These are phyloP conservation scores for Annulohypoxylon truncatum DNA, from an alignment of 2,329 filamentous ascomycete species.

Conservation along the genomic window DNA sequence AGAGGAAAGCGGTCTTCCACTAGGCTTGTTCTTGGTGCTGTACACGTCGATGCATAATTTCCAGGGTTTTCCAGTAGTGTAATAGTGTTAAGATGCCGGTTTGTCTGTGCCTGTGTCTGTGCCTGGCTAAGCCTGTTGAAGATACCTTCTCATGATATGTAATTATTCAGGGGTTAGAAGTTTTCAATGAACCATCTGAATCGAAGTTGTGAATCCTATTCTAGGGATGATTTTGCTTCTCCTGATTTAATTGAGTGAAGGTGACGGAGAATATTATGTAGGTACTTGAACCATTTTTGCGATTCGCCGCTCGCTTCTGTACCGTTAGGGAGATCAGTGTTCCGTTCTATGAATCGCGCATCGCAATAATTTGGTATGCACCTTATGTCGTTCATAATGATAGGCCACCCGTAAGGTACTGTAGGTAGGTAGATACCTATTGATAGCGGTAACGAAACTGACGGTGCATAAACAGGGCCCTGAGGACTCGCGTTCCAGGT, in stretches of 20 bases:
- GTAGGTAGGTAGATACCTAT: too few species aligned
- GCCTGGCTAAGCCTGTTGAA: constrained; percentile 20
- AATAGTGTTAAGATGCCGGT: constrained; percentile 14
- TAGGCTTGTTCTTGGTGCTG: constrained; percentile 13
- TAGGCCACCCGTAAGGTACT: constrained; percentile 8
- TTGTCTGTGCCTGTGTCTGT: neutral
- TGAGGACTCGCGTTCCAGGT: neutral
- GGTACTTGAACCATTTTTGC: constrained; percentile 22
- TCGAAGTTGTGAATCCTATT: constrained; percentile 18
- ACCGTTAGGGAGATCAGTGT: constrained; percentile 13
- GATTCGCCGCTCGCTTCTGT: constrained; percentile 20
- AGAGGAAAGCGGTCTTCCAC: constrained; percentile 39
- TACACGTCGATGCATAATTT: constrained; percentile 43
- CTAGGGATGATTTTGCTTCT: constrained; percentile 20
- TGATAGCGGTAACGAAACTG: constrained; percentile 10
- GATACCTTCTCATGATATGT: constrained; percentile 9
- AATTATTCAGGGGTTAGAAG: constrained; percentile 23
- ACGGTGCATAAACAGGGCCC: constrained; percentile 1
- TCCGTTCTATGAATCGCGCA: constrained; percentile 33
- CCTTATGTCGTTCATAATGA: constrained; percentile 32
- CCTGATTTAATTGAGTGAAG: constrained; percentile 28
- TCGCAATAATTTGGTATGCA: constrained; percentile 38
- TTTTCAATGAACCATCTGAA: constrained; percentile 21
- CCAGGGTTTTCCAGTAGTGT: constrained; percentile 34
- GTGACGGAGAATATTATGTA: constrained; percentile 34